phyloP scores from a whole-genome alignment of 139 green algal genomes.

The Protoeuglena noctilucae region DNA sequence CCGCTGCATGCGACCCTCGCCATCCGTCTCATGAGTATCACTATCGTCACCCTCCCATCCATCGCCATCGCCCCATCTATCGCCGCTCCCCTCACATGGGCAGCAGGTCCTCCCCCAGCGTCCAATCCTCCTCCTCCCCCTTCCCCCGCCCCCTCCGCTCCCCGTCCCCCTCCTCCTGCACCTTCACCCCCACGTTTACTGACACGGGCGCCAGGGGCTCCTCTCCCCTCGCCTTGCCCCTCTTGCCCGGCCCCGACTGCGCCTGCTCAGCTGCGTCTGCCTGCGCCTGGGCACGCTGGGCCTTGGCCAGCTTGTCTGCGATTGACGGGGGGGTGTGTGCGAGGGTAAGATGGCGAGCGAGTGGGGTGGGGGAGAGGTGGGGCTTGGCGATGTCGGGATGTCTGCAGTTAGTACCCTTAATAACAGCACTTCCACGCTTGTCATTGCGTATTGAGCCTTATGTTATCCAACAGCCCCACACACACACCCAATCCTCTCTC shows the following conservation, averaged over 20 bases:
- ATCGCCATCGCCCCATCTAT: too few relatives aligned
- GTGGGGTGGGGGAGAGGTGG: too few relatives aligned
- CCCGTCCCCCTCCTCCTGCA: conserved; percentile 20
- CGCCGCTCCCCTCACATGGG: conserved; percentile 27
- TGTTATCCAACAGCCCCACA: too few relatives aligned
- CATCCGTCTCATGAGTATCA: too few relatives aligned
- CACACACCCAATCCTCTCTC: too few relatives aligned
- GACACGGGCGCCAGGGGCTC: not conserved
- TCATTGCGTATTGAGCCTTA: too few relatives aligned
- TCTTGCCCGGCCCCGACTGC: too few relatives aligned
- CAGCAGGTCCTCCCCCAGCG: conserved; percentile 47
- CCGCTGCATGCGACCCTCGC: too few relatives aligned
- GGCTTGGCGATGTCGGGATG: too few relatives aligned
- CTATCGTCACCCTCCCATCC: too few relatives aligned
- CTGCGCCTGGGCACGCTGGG: not conserved
- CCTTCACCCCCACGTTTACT: conserved; percentile 13
- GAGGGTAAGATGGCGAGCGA: conserved; percentile 1
- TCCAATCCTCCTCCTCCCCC: conserved; percentile 36
- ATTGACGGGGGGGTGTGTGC: not conserved
- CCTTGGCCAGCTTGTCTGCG: not conserved
- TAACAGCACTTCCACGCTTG: too few relatives aligned
- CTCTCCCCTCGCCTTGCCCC: conserved; percentile 6
- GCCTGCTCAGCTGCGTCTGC: not conserved
- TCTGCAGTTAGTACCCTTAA: too few relatives aligned
- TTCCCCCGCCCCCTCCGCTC: not conserved